Conservation (phyloP, 352 stramenopile species). For the Pythium insidiosum region DNA sequence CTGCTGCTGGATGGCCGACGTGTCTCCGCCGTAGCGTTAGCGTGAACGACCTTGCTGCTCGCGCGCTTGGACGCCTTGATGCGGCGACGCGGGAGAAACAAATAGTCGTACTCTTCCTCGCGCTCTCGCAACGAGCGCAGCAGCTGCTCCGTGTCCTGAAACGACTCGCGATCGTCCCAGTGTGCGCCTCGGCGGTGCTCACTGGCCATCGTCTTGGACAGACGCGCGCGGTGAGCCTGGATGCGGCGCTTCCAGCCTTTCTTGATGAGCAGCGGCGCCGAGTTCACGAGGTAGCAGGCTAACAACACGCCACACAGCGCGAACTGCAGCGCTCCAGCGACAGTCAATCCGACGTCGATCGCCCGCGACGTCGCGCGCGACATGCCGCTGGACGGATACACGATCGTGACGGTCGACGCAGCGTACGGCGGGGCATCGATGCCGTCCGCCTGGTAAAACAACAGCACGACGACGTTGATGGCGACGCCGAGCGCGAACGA, state of each 20-base stretch:
- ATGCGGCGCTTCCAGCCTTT: constrained; percentile 60
- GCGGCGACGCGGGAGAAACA: constrained; percentile 32
- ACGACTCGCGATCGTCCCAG: constrained; percentile 35
- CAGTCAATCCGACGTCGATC: constrained; percentile 27
- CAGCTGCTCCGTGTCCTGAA: constrained; percentile 56
- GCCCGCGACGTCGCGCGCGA: constrained; percentile 12
- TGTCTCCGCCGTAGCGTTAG: too few relatives aligned
- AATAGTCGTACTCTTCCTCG: constrained; percentile 59
- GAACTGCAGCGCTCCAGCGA: constrained; percentile 45
- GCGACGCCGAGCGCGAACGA: constrained; percentile 40
- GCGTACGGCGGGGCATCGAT: constrained; percentile 49
- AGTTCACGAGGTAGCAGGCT: constrained; percentile 59
- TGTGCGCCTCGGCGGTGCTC: constrained; percentile 15
- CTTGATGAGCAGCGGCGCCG: constrained; percentile 53
- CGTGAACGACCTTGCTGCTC: too few relatives aligned
- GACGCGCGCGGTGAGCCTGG: constrained; percentile 23
- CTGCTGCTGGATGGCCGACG: too few relatives aligned
- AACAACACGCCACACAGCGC: constrained; percentile 38
- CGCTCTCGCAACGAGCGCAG: constrained; percentile 45
- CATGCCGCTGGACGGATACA: constrained; percentile 9
- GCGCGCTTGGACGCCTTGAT: too few relatives aligned
- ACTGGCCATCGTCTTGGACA: constrained; percentile 36
- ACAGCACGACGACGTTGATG: constrained; percentile 51
- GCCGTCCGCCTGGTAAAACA: constrained; percentile 49
- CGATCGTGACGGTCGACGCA: constrained; percentile 25